phyloP scores from a whole-genome alignment of 805 yeast species.

The Kuraishia piskuri region DNA sequence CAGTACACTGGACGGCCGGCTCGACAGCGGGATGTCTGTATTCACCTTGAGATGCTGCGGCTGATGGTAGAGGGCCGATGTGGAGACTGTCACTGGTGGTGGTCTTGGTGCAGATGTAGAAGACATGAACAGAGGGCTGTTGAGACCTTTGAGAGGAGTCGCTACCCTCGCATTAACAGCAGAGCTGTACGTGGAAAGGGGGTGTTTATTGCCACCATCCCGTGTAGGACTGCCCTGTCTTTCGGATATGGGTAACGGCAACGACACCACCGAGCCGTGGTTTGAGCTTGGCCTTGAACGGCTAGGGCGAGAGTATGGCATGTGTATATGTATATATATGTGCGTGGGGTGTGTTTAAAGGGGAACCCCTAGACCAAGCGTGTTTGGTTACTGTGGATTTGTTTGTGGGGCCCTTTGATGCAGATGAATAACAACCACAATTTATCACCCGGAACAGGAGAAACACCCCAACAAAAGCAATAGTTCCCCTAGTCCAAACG shows the following conservation, averaged over 20 bases:
- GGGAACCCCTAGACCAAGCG: too few relatives aligned
- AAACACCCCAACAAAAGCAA: neutral
- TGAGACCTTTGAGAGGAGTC: neutral
- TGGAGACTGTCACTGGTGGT: neutral
- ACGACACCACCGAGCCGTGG: neutral
- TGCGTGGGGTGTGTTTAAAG: neutral
- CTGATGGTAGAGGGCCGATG: neutral
- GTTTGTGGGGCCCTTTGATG: too few relatives aligned
- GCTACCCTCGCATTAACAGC: neutral
- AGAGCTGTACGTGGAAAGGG: neutral
- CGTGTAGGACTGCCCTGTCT: neutral
- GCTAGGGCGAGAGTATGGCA: neutral
- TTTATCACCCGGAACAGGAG: too few relatives aligned
- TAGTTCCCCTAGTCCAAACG: too few relatives aligned
- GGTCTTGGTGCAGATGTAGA: neutral
- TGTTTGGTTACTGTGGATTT: too few relatives aligned
- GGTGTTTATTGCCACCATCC: neutral
- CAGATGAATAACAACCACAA: too few relatives aligned
- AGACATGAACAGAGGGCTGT: neutral
- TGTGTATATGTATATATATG: neutral
- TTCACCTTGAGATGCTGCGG: neutral
- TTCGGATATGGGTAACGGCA: neutral
- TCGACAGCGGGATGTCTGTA: neutral
- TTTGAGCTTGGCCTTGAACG: neutral
- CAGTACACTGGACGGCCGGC: neutral